Evolutionary conservation across 2,329 filamentous ascomycete species (phyloP).

Genomic region (Diaporthe sp.): DNA sequence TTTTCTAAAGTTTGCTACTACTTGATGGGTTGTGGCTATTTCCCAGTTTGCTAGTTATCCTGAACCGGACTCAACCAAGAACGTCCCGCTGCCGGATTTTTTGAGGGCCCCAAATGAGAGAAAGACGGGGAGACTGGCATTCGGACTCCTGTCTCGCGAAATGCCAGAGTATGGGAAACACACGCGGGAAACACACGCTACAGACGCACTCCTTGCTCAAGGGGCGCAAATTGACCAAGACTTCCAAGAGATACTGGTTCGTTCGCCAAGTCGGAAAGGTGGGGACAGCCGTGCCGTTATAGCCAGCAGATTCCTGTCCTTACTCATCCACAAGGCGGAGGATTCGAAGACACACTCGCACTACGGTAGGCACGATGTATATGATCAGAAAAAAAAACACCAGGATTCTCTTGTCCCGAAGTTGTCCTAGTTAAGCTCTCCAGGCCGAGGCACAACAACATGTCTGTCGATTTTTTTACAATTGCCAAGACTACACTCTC

Average conservation of each 20-base stretch:
- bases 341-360: not conserved
- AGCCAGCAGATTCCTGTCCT: not conserved
- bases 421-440: not conserved
- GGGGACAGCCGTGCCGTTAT: not conserved
- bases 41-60: not conserved
- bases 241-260: not conserved
- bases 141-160: not conserved
- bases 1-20: not conserved
- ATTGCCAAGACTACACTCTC: no score
- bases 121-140: not conserved
- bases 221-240: not conserved
- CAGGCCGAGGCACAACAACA: not conserved
- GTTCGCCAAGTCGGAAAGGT: not conserved
- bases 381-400: not conserved
- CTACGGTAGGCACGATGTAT: not conserved
- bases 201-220: not conserved
- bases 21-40: not conserved
- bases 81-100: not conserved
- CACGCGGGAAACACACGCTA: not conserved
- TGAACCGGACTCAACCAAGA: not conserved
- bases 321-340: not conserved
- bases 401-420: not conserved
- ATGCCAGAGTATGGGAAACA: not conserved
- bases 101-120: not conserved
- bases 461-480: no score